Evolutionary conservation across 73 alveolate species (phyloP), one percentile per base, ranked within the genome.

Genomic region (Tetrahymena elliotti): DNA sequence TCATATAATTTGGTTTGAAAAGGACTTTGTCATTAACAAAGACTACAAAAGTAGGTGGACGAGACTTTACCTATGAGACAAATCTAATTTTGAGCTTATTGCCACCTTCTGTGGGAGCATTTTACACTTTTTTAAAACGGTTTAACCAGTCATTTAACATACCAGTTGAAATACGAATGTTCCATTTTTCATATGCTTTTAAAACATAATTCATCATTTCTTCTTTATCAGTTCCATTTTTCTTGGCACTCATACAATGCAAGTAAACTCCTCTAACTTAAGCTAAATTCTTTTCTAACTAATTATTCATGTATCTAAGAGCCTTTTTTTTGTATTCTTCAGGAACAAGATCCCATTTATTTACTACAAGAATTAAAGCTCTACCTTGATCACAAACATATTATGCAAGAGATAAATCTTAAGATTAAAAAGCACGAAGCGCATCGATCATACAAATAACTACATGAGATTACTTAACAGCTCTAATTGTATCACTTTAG

Each of bases 11-110:
- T 13, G 95, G 97, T 68, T 96, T 95, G 31, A 98, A 82, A 33
- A 97, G 83, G 11, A 93, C 53, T 35, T 96, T 97, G 84, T 98
- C 97, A 96, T 98, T 98, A 24, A 97, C 98, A 93, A 93, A 98
- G 7, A 98, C 93, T 83, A 96, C 98, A 97, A 98, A 98, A 38
- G 99, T 98, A 8, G 99, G 99, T 13, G 99, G 99, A 47, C 99
- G 95, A 12, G 97, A 93, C 82, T 97, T 98, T 22, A 98, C 95
- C 95, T 98, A 97, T 94, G 97, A 96, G 15, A 98, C 35, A 82
- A 93, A 98, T 94, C 98, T 94, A 38, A 97, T 96, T 84, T 96
- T 98, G 83, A 98, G 94, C 41, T 37, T 53, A 68, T 84, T 95
- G 6, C 99, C 99, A 18, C 97, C 98, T 10, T 94, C 97, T 36